phyloP scores from a whole-genome alignment of 495 filamentous ascomycete species.

The Daldinia caldariorum region DNA sequence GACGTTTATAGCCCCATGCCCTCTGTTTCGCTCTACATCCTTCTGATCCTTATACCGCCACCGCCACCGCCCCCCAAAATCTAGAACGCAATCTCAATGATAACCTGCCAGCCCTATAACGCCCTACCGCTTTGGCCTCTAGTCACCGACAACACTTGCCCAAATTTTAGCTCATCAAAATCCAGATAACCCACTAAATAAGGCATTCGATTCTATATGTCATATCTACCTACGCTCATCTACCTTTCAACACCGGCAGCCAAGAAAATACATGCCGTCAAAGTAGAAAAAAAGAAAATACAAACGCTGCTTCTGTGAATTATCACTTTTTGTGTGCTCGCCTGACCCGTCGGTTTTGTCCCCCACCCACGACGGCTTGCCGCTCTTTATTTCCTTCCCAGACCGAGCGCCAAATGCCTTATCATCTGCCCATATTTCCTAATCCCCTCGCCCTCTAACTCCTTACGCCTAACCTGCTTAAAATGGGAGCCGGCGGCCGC shows the following conservation, averaged over 20 bases:
- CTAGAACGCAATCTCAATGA: background rate
- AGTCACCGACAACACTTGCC: background rate
- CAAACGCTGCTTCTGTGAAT: conserved; percentile 27
- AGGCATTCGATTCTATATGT: conserved; percentile 40
- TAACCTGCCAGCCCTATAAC: background rate
- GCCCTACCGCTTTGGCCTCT: background rate
- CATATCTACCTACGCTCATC: conserved; percentile 39
- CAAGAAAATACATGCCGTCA: conserved; percentile 22
- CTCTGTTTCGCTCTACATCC: conserved; percentile 3
- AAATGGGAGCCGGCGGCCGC: conserved; percentile 12
- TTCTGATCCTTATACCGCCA: background rate
- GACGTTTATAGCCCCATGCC: background rate
- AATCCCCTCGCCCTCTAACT: conserved; percentile 1
- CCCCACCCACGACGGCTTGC: conserved; percentile 12
- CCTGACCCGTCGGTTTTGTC: conserved; percentile 30
- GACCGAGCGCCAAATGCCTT: conserved; percentile 33
- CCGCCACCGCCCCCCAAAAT: background rate
- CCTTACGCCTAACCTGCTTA: conserved; percentile 33
- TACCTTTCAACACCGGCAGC: conserved; percentile 27
- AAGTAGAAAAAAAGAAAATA: conserved; percentile 40
- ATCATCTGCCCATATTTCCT: conserved; percentile 26
- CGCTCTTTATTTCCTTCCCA: conserved; percentile 23
- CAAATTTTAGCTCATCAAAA: too few species aligned
- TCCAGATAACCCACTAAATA: background rate
- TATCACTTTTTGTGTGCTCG: conserved; percentile 33